Base-by-base conservation (phyloP, 2,329 filamentous ascomycete species). In the Remersonia thermophila region DNA sequence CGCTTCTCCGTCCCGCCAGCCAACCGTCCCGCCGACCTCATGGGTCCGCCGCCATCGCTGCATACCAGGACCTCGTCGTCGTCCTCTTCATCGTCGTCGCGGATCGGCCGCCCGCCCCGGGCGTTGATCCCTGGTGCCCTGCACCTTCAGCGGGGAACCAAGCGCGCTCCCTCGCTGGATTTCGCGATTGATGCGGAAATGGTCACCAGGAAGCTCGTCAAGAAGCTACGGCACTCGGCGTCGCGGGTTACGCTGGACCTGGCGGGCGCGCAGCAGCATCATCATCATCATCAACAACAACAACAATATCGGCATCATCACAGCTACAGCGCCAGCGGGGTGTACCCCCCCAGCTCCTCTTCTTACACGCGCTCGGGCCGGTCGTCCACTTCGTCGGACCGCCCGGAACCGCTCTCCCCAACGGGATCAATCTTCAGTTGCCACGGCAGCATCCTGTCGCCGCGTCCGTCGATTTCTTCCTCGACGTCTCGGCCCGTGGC, bases 221-320 rank as follows among this genome's bases (percentile, higher is more conserved):
- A 71, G 59, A 72, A 71, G 52, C 55, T 73, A 33, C 66, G 71
- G 37, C 68, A 69, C 55, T 66, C 61, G 7, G 55, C 63, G 37
- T 62, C 63, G n/a, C 56, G 52, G 35, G 47, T 58, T 10, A 61
- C 61, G 9, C 56, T 66, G 42, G 59, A 69, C 41, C 44, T 63
- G 18, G 29, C 41, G 12, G 28, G 32, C 7, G 25, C 7, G 7
- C 28, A 30, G 13, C 29, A 33, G n/a, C 28, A 23, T 7, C 31
- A 32, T 14, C 30, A 32, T 6, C 12, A 35, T 17, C 30, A 37
- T n/a, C 27, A 7, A n/a, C 25, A 27, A 27, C 25, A 7, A 7
- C 27, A 28, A n/a, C 27, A 11, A n/a, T 5, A 7, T 4, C 12
- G 13, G 27, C 32, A 7, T 11, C 16, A 5, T 28, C 25, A 23